Evolutionary conservation across 1,284 basidiomycete genomes (phyloP).

Genomic region (Baeospora myosura): DNA sequence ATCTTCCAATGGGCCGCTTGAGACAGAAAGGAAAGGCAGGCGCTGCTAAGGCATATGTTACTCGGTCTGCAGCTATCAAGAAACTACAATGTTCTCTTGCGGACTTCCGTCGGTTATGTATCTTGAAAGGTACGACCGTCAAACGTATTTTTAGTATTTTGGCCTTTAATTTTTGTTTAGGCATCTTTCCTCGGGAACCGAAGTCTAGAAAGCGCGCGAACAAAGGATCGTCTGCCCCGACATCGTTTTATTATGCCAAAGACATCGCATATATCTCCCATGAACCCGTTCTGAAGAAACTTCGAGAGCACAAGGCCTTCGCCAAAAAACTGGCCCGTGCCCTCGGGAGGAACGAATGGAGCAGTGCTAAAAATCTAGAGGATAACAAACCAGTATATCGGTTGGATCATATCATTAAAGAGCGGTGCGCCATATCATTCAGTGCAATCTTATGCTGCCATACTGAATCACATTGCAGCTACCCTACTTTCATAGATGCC

Average conservation of each 20-base stretch:
- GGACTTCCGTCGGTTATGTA: conserved; percentile 96
- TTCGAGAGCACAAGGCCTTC: conserved; percentile 97
- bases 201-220: conserved; percentile 90
- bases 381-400: conserved; percentile 85
- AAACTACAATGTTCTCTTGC: conserved; percentile 95
- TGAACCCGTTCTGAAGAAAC: conserved; percentile 91
- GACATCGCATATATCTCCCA: conserved; percentile 97
- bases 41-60: conserved; percentile 92
- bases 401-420: conserved; percentile 96
- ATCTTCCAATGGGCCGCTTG: conserved; percentile 85
- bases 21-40: conserved; percentile 88
- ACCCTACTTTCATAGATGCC: conserved; percentile 95
- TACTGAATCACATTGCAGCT: conserved; percentile 43
- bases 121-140: conserved; percentile 78
- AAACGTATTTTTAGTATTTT: neutral
- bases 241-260: conserved; percentile 98
- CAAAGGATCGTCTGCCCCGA: conserved; percentile 94
- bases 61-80: conserved; percentile 84
- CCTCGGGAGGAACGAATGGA: conserved; percentile 92
- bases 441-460: conserved; percentile 4
- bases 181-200: conserved; percentile 97
- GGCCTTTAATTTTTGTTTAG: conserved; percentile 32
- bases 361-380: conserved; percentile 88
- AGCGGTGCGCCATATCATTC: conserved; percentile 54
- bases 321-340: conserved; percentile 96